Conservation (phyloP, 257 asterid genomes). For the Parsonsia alboflavescens region DNA sequence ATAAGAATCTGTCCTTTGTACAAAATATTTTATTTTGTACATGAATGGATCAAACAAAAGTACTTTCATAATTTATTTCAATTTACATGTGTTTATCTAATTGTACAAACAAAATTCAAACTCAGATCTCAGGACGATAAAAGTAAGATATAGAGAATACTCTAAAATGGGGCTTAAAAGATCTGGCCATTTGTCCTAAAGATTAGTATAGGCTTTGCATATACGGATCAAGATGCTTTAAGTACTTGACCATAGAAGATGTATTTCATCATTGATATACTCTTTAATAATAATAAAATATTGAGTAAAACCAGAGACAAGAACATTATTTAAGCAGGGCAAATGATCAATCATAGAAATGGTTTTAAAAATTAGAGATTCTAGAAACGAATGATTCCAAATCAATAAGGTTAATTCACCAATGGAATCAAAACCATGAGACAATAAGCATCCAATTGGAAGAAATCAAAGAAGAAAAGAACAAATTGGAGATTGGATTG, state of each 20-base stretch:
- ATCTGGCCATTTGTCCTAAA: not conserved
- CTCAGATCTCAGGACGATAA: not conserved
- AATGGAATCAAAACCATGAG: not conserved
- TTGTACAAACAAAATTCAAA: not conserved
- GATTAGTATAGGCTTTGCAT: not conserved
- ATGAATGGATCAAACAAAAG: no score
- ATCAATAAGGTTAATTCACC: slow-evolving; percentile 5
- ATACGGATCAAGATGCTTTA: not conserved
- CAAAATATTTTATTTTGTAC: no score
- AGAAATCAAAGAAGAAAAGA: slow-evolving; percentile 1
- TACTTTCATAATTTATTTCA: no score
- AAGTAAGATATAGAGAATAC: not conserved
- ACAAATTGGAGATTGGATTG: slow-evolving; percentile 6
- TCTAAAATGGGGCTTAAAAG: not conserved
- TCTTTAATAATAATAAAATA: not conserved
- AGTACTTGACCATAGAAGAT: not conserved
- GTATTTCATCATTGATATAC: not conserved
- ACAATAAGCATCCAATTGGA: not conserved
- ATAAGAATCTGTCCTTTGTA: no score
- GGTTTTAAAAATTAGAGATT: not conserved
- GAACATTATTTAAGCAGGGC: no score
- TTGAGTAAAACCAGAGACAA: not conserved
- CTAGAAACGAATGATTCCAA: slow-evolving; percentile 15
- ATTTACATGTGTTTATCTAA: no score
- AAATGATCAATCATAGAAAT: not conserved